Evolutionary conservation across 768 basidiomycete species (phyloP).

Genomic region (Panellus pusillus): DNA sequence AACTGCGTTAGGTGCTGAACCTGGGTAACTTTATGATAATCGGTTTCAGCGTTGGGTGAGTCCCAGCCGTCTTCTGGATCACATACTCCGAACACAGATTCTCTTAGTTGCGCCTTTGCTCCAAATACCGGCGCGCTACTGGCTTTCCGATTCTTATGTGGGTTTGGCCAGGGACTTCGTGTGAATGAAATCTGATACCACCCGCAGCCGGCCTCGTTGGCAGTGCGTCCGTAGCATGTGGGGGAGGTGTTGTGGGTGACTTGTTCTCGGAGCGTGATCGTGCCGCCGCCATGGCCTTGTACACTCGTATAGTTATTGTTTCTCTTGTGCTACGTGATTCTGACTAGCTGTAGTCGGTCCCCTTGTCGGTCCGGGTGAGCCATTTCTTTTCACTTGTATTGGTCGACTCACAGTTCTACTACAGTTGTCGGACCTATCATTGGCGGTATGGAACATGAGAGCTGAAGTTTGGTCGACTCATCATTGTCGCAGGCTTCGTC

Average conservation of each 20-base stretch:
- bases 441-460: slow-evolving; percentile 27
- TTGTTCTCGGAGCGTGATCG: slow-evolving; percentile 55
- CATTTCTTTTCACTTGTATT: not conserved
- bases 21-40: slow-evolving; percentile 49
- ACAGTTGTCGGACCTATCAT: slow-evolving; percentile 47
- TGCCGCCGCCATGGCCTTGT: slow-evolving; percentile 59
- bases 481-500: slow-evolving; percentile 39
- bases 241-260: slow-evolving; percentile 54
- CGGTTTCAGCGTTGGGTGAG: slow-evolving; percentile 46
- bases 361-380: slow-evolving; percentile 37
- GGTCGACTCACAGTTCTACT: not conserved
- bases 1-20: slow-evolving; percentile 6
- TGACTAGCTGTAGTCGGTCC: slow-evolving; percentile 38
- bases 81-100: too few relatives aligned
- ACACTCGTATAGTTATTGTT: slow-evolving; percentile 24
- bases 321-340: too few relatives aligned
- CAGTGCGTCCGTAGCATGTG: slow-evolving; percentile 53
- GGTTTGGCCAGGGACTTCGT: slow-evolving; percentile 18
- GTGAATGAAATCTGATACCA: too few relatives aligned
- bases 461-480: too few relatives aligned
- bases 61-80: too few relatives aligned
- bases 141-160: slow-evolving; percentile 58
- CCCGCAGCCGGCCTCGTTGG: slow-evolving; percentile 51
- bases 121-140: slow-evolving; percentile 45
- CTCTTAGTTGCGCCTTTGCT: slow-evolving; percentile 46